phyloP scores from a whole-genome alignment of 768 basidiomycete genomes.

The Leccinum imitatum region DNA sequence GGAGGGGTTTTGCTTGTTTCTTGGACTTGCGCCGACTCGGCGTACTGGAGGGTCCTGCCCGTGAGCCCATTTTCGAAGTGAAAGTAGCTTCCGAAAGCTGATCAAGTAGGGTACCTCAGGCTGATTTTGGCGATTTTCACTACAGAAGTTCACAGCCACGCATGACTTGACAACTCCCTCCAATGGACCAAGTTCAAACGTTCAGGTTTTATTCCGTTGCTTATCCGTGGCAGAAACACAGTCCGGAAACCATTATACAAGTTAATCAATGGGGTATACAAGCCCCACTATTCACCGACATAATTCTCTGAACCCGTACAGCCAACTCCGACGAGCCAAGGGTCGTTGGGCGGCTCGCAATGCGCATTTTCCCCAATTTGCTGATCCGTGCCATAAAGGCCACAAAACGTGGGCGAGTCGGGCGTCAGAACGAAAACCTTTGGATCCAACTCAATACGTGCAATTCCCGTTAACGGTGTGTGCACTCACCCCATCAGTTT shows the following conservation, averaged over 20 bases:
- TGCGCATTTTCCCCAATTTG: not conserved
- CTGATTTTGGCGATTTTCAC: no score
- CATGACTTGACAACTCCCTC: no score
- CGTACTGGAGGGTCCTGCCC: conserved; percentile 19
- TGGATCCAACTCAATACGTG: not conserved
- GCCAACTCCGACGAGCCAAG: not conserved
- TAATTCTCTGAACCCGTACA: not conserved
- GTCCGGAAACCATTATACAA: not conserved
- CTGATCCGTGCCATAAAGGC: not conserved
- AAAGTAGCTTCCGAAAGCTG: not conserved
- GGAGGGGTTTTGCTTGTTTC: conserved; percentile 15
- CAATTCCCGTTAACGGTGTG: not conserved
- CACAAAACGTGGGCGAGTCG: not conserved
- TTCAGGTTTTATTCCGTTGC: no score
- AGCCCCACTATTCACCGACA: not conserved
- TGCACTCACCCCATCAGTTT: not conserved
- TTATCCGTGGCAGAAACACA: no score
- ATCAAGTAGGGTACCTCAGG: not conserved
- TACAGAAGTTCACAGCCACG: no score
- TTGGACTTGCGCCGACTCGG: conserved; percentile 13
- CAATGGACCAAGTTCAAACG: no score
- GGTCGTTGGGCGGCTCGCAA: conserved; percentile 2
- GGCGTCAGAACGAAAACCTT: not conserved
- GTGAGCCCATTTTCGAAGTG: conserved; percentile 17
- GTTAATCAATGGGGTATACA: no score